A percentile compares a stretch with the other conserved stretches of the same genome.
Evolutionary conservation across 208 protist genomes (phyloP).

Genomic region (Leishmania martiniquensis): DNA sequence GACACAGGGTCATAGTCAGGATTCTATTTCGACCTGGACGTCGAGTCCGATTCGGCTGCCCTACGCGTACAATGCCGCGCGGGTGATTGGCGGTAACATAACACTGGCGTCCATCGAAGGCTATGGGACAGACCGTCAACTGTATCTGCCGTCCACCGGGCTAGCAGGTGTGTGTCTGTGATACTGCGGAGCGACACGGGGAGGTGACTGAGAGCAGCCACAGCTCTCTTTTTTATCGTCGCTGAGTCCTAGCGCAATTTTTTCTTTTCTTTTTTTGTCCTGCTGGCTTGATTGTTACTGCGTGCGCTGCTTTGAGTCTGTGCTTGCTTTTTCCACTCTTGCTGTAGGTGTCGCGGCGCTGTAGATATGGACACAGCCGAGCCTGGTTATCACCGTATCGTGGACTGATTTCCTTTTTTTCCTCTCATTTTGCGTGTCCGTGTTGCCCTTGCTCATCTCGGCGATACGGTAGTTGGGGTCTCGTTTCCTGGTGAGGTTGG

Average conservation of each 20-base stretch:
- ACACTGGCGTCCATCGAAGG: slow-evolving; percentile 67
- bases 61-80: slow-evolving; percentile 59
- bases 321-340: background rate
- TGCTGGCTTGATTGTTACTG: background rate
- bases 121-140: slow-evolving; percentile 71
- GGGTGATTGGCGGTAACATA: slow-evolving; percentile 61
- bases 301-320: background rate
- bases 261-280: background rate
- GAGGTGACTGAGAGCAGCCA: no score
- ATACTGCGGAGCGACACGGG: background rate
- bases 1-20: slow-evolving; percentile 12
- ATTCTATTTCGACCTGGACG: slow-evolving; percentile 48
- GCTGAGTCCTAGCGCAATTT: background rate
- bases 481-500: no score
- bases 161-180: slow-evolving; percentile 32
- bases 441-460: no score
- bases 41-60: slow-evolving; percentile 66
- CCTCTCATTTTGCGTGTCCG: no score
- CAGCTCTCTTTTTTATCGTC: background rate
- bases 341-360: no score
- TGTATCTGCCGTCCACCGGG: slow-evolving; percentile 57
- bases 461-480: no score
- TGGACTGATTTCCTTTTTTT: background rate
- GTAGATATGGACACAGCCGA: no score
- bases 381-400: no score